Evolutionary conservation across 2,329 filamentous ascomycete species (phyloP), one percentile per base, ranked within the genome.

Genomic region (Colletotrichum sublineola): DNA sequence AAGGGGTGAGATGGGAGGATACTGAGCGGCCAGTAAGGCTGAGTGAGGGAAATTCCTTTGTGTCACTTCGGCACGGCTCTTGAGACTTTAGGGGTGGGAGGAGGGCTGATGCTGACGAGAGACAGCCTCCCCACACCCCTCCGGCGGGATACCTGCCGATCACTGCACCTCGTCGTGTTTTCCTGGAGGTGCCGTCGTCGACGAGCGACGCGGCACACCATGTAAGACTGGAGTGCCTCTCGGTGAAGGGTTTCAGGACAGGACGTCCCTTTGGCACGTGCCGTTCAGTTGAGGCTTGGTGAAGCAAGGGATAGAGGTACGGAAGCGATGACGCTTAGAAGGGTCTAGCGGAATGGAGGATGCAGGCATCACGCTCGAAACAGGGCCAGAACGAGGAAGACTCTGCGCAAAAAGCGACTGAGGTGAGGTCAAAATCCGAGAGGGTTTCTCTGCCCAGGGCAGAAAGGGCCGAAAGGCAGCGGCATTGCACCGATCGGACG

Each of bases 21-120:
- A 7, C 14, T n/a, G 42, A 14, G 57, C 15, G 29, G 44, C 12
- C 57, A n/a, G 31, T 38, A 63, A 63, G 60, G 60, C 60, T 63
- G 60, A 63, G 33, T 36, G 46, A 38, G 20, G 11, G 36, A 29
- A 29, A 29, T 52, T 62, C 29, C 29, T 52, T 50, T 29, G 60
- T 50, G 36, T 36, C 9, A 62, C 60, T 6, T 6, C 18, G 52
- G 33, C 44, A 48, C 24, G 60, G 60, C 12, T 52, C 31, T 38
- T 50, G 31, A 38, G 8, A n/a, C 11, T 18, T n/a, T 40, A 31
- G 9, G n/a, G n/a, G 33, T 20, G 7, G 33, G 20, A 5, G 44
- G 18, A 18, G 46, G 9, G 8, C 8, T 31, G n/a, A 52, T 38
- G 60, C 60, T 63, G 33, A 63, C 31, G 14, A 40, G 50, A 53